phyloP scores from a whole-genome alignment of 2,329 filamentous ascomycete species.

The Myriangium duriaei region DNA sequence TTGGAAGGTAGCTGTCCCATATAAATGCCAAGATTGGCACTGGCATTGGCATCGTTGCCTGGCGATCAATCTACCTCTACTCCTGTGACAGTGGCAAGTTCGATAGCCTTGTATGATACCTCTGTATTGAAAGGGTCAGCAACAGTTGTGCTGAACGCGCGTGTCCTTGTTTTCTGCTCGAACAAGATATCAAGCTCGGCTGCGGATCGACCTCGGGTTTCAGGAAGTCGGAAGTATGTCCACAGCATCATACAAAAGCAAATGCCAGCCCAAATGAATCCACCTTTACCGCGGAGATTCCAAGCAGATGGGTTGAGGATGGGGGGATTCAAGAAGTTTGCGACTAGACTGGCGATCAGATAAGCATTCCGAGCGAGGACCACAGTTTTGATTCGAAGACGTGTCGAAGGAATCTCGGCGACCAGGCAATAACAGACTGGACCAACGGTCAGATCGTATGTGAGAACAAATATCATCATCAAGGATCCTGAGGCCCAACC shows the following conservation, averaged over 20 bases:
- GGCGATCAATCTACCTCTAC: too few relatives aligned
- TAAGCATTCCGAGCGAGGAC: slow-evolving; percentile 28
- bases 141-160: too few relatives aligned
- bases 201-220: slow-evolving; percentile 29
- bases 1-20: too few relatives aligned
- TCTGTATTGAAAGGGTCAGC: too few relatives aligned
- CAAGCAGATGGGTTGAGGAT: slow-evolving; percentile 31
- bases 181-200: slow-evolving; percentile 34
- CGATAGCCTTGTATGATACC: too few relatives aligned
- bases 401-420: slow-evolving; percentile 26
- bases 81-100: too few relatives aligned
- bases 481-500: slow-evolving; percentile 32
- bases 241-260: slow-evolving; percentile 26
- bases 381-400: slow-evolving; percentile 27
- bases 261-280: slow-evolving; percentile 30
- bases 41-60: too few relatives aligned
- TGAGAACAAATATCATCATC: slow-evolving; percentile 24
- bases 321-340: slow-evolving; percentile 30
- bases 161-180: slow-evolving; percentile 23
- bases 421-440: slow-evolving; percentile 28
- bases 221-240: slow-evolving; percentile 28
- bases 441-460: slow-evolving; percentile 27
- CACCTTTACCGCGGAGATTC: slow-evolving; percentile 28
- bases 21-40: too few relatives aligned
- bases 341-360: slow-evolving; percentile 26